Conservation (phyloP, 2,329 filamentous ascomycete species). For the Zymoseptoria ardabiliae region DNA sequence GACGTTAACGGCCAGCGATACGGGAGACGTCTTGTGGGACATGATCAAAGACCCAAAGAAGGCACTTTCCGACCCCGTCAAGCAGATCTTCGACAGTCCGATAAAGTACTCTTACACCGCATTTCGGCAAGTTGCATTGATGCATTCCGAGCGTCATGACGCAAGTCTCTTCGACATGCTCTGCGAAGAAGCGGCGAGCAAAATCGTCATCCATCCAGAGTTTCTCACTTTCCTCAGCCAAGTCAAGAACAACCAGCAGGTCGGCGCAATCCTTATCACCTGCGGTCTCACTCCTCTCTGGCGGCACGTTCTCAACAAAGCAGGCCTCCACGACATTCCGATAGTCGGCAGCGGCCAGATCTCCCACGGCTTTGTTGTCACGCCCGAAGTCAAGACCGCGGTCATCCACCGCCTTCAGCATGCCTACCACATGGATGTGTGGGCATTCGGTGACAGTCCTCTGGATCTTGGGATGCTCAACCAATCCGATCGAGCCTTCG, state of each 20-base stretch:
- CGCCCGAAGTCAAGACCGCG: conserved; percentile 42
- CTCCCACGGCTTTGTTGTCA: conserved; percentile 45
- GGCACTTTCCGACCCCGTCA: conserved; percentile 36
- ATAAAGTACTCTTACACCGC: conserved; percentile 47
- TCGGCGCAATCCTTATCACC: conserved; percentile 47
- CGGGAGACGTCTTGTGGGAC: conserved; percentile 49
- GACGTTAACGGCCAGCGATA: conserved; percentile 48
- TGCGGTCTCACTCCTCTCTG: conserved; percentile 49
- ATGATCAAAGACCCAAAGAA: conserved; percentile 34
- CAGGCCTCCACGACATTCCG: conserved; percentile 39
- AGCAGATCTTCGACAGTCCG: conserved; percentile 43
- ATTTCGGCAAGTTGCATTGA: conserved; percentile 48
- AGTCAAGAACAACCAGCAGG: conserved; percentile 27
- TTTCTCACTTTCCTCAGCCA: conserved; percentile 39
- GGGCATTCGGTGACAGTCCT: conserved; percentile 54
- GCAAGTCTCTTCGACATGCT: conserved; percentile 36
- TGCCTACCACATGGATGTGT: conserved; percentile 35
- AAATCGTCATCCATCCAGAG: conserved; percentile 41
- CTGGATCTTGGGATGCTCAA: conserved; percentile 53
- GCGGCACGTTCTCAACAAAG: conserved; percentile 45
- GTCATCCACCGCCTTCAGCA: conserved; percentile 40
- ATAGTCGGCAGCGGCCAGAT: conserved; percentile 49
- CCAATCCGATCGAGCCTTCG: conserved; percentile 46
- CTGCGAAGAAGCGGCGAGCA: conserved; percentile 40
- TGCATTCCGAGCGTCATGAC: conserved; percentile 39